A percentile compares a stretch with the other conserved stretches of the same genome.
Evolutionary conservation across 148 eudicot species (phyloP).

Genomic region (Arctostaphylos glauca): DNA sequence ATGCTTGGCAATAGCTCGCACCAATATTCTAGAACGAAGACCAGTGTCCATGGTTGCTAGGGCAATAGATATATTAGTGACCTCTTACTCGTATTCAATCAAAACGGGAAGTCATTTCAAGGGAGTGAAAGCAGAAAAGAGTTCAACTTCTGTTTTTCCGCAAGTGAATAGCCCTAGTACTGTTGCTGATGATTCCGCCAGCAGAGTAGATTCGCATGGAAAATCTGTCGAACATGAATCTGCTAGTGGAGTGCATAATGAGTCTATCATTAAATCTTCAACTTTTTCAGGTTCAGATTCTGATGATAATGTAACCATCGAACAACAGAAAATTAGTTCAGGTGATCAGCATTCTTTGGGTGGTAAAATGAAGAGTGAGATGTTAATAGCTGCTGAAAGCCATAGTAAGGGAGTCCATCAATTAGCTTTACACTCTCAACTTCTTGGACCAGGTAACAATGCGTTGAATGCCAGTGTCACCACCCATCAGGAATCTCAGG

Average conservation of each 20-base stretch:
- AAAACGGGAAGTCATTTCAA: slow-evolving; percentile 73
- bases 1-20: slow-evolving; percentile 61
- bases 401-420: slow-evolving; percentile 30
- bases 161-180: slow-evolving; percentile 32
- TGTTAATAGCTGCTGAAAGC: slow-evolving; percentile 29
- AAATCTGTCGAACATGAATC: slow-evolving; percentile 44
- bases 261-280: slow-evolving; percentile 30
- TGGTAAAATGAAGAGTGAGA: slow-evolving; percentile 29
- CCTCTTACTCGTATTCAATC: slow-evolving; percentile 68
- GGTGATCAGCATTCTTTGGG: slow-evolving; percentile 22
- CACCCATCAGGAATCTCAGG: slow-evolving; percentile 55
- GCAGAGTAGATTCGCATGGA: slow-evolving; percentile 34
- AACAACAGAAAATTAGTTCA: slow-evolving; percentile 14
- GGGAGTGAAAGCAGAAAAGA: slow-evolving; percentile 50
- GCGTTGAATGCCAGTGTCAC: slow-evolving; percentile 40
- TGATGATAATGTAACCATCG: slow-evolving; percentile 41
- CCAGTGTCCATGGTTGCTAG: slow-evolving; percentile 67
- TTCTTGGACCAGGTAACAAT: slow-evolving; percentile 34
- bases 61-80: slow-evolving; percentile 70
- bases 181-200: slow-evolving; percentile 35
- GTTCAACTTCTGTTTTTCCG: slow-evolving; percentile 40
- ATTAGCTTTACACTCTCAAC: slow-evolving; percentile 38
- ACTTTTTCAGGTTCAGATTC: slow-evolving; percentile 51
- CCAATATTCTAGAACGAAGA: slow-evolving; percentile 70
- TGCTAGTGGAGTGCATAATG: slow-evolving; percentile 31